A percentile compares a stretch with the other conserved stretches of the same genome.
These are phyloP conservation scores for Penicillium decumbens DNA, from an alignment of 2,329 filamentous ascomycete genomes.

Conservation along the genomic window DNA sequence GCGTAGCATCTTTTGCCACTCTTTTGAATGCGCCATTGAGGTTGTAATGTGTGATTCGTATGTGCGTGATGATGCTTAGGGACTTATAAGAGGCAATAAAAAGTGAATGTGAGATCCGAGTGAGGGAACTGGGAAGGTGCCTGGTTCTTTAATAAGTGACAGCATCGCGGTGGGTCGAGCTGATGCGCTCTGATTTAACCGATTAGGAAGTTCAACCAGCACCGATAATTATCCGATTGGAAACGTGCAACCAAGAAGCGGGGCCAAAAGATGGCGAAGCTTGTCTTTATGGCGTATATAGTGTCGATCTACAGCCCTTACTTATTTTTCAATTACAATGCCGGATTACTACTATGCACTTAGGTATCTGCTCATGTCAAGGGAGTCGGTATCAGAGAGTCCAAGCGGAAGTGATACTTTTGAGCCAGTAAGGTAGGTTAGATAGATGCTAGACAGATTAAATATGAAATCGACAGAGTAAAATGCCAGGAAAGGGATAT, in stretches of 20 bases:
- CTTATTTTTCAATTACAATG: background rate
- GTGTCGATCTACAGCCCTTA: background rate
- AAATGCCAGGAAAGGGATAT: slow-evolving; percentile 2
- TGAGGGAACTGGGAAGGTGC: background rate
- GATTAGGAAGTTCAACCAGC: background rate
- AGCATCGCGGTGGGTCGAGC: background rate
- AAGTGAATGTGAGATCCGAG: background rate
- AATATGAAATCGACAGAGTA: background rate
- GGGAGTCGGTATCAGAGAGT: background rate
- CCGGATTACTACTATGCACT: background rate
- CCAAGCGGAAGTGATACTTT: background rate
- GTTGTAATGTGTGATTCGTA: background rate
- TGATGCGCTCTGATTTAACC: background rate
- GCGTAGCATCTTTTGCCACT: slow-evolving; percentile 29
- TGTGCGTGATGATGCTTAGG: no score
- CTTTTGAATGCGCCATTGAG: slow-evolving; percentile 22
- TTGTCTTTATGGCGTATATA: background rate
- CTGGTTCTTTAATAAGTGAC: background rate
- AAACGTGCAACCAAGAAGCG: no score
- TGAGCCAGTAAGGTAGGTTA: slow-evolving; percentile 10
- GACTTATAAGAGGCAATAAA: background rate
- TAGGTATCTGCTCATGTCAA: background rate
- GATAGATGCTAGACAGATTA: background rate
- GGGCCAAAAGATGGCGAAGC: background rate
- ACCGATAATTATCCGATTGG: no score